These are phyloP conservation scores for Leishmania aethiopica DNA, from an alignment of 208 protist genomes.

Conservation along the genomic window DNA sequence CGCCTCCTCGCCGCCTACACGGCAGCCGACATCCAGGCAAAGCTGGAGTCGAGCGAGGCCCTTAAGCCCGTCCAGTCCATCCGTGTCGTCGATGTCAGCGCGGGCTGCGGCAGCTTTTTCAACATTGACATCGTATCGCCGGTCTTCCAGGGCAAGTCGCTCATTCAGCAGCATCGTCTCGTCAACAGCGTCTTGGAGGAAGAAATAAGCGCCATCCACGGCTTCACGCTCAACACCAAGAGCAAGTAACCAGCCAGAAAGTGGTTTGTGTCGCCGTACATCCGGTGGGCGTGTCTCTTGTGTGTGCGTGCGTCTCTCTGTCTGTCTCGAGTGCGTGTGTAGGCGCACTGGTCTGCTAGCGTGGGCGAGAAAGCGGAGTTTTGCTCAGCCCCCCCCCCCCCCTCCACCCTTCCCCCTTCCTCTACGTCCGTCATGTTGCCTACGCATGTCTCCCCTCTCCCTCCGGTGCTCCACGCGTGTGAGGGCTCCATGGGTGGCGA, in stretches of 20 bases:
- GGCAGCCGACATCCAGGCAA: slow-evolving; percentile 74
- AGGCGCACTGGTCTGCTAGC: not conserved
- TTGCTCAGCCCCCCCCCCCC: not conserved
- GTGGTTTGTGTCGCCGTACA: not conserved
- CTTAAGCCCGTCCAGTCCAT: slow-evolving; percentile 64
- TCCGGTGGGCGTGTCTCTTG: not conserved
- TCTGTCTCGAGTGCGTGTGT: too few relatives aligned
- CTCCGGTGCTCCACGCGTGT: not conserved
- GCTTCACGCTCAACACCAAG: slow-evolving; percentile 79
- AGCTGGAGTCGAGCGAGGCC: slow-evolving; percentile 49
- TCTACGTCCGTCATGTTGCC: not conserved
- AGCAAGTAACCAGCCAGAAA: slow-evolving; percentile 2
- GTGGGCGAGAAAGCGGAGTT: not conserved
- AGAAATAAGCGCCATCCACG: slow-evolving; percentile 87
- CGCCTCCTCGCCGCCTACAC: slow-evolving; percentile 38
- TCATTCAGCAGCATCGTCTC: slow-evolving; percentile 88
- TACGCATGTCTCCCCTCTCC: not conserved
- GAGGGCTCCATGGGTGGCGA: not conserved
- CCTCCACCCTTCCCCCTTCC: not conserved
- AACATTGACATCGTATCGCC: slow-evolving; percentile 79
- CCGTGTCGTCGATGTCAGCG: slow-evolving; percentile 73
- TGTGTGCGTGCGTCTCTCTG: not conserved
- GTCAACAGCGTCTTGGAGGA: slow-evolving; percentile 82
- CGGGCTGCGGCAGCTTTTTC: slow-evolving; percentile 87
- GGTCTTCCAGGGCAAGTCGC: slow-evolving; percentile 68